Conservation (phyloP, 1,139 yeast species). For the Suzukiozyma palmioleophila region DNA sequence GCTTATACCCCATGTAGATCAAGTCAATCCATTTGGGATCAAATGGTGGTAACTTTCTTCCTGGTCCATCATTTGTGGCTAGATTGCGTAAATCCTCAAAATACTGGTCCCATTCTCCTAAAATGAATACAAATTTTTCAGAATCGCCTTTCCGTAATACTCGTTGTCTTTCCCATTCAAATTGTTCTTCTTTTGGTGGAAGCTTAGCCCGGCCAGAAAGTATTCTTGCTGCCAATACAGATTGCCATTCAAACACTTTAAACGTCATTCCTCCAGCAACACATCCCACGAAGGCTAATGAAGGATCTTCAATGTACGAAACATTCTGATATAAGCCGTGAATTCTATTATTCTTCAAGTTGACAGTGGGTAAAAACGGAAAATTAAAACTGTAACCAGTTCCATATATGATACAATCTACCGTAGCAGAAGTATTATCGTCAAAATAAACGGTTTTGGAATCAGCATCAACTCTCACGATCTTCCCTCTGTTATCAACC, state of each 20-base stretch:
- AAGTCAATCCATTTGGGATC: slow-evolving; percentile 18
- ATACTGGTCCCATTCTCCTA: slow-evolving; percentile 20
- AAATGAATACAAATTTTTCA: slow-evolving; percentile 13
- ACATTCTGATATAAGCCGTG: slow-evolving; percentile 34
- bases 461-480: slow-evolving; percentile 19
- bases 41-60: slow-evolving; percentile 19
- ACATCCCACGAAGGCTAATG: slow-evolving; percentile 35
- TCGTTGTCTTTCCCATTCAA: slow-evolving; percentile 26
- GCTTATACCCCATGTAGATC: slow-evolving; percentile 18
- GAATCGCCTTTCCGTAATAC: slow-evolving; percentile 25
- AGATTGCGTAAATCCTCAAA: slow-evolving; percentile 18
- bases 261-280: slow-evolving; percentile 38
- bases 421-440: slow-evolving; percentile 23
- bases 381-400: slow-evolving; percentile 43
- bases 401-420: slow-evolving; percentile 39
- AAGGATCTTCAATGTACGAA: slow-evolving; percentile 31
- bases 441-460: slow-evolving; percentile 22
- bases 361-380: slow-evolving; percentile 31
- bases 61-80: slow-evolving; percentile 23
- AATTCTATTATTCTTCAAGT: slow-evolving; percentile 19
- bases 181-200: slow-evolving; percentile 27
- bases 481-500: slow-evolving; percentile 24
- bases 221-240: slow-evolving; percentile 31
- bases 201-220: slow-evolving; percentile 27
- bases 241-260: slow-evolving; percentile 41